These are phyloP conservation scores for Cryptosporidium sp. DNA, from an alignment of 169 alveolate genomes.

Conservation along the genomic window DNA sequence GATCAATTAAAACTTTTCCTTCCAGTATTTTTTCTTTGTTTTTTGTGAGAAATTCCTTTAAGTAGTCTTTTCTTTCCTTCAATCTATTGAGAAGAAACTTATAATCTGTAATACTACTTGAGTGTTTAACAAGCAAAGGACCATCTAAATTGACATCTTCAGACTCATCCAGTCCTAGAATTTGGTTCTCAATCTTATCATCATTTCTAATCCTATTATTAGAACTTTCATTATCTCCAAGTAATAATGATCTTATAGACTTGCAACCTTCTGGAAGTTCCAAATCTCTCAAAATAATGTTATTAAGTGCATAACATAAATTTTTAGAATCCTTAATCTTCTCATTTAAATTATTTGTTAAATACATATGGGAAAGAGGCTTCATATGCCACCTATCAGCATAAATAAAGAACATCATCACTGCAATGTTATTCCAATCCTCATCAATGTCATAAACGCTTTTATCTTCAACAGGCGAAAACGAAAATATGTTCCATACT, in stretches of 20 bases:
- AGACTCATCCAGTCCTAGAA: not conserved
- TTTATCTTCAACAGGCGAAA: conserved; percentile 26
- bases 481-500: conserved; percentile 56
- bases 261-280: conserved; percentile 42
- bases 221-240: not conserved
- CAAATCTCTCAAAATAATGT: conserved; percentile 26
- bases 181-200: not conserved
- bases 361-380: conserved; percentile 31
- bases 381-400: conserved; percentile 66
- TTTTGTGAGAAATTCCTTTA: conserved; percentile 26
- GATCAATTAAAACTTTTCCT: conserved; percentile 17
- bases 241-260: conserved; percentile 30
- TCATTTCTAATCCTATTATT: not conserved
- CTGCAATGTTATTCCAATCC: conserved; percentile 67
- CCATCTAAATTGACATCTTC: conserved; percentile 15
- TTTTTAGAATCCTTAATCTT: conserved; percentile 46
- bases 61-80: conserved; percentile 35
- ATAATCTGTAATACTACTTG: conserved; percentile 57
- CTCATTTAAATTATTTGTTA: conserved; percentile 14
- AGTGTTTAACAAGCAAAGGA: conserved; percentile 31
- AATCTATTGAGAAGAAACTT: conserved; percentile 20
- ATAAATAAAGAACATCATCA: conserved; percentile 54
- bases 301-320: conserved; percentile 42
- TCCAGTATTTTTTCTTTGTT: conserved; percentile 8
- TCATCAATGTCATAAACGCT: conserved; percentile 35